Conservation (phyloP, 768 basidiomycete species). For the Macrolepiota fuliginosa region DNA sequence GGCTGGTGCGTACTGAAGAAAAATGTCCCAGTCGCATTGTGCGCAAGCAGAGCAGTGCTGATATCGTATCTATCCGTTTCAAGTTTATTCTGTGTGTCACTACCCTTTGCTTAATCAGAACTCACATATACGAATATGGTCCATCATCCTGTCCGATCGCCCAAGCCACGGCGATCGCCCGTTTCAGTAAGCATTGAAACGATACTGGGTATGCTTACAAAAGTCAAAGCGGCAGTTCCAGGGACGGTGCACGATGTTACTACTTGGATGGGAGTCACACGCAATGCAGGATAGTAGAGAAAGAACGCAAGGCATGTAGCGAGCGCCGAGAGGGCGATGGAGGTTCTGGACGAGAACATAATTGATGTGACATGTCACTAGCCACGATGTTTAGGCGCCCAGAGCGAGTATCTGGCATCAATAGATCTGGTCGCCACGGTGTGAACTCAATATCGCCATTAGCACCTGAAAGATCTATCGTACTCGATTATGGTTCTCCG, state of each 20-base stretch:
- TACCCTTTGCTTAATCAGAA: background rate
- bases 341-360: too few species aligned
- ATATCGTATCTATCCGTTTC: slow-evolving; percentile 29
- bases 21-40: slow-evolving; percentile 39
- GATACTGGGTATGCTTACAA: slow-evolving; percentile 24
- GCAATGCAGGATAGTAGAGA: too few species aligned
- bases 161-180: background rate
- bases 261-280: slow-evolving; percentile 25
- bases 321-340: too few species aligned
- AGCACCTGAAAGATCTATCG: too few species aligned
- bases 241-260: slow-evolving; percentile 32
- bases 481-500: too few species aligned
- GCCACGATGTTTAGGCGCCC: too few species aligned
- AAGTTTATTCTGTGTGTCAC: background rate
- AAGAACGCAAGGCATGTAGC: too few species aligned
- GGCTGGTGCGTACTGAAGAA: slow-evolving; percentile 32
- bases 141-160: slow-evolving; percentile 36
- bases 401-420: too few species aligned
- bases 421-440: too few species aligned
- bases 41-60: slow-evolving; percentile 27
- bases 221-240: slow-evolving; percentile 39
- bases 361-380: too few species aligned
- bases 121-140: slow-evolving; percentile 35
- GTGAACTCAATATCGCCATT: too few species aligned
- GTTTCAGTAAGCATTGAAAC: too few species aligned